Conservation (phyloP, 2,329 filamentous ascomycete genomes). For the Clarireedia monteithiana region DNA sequence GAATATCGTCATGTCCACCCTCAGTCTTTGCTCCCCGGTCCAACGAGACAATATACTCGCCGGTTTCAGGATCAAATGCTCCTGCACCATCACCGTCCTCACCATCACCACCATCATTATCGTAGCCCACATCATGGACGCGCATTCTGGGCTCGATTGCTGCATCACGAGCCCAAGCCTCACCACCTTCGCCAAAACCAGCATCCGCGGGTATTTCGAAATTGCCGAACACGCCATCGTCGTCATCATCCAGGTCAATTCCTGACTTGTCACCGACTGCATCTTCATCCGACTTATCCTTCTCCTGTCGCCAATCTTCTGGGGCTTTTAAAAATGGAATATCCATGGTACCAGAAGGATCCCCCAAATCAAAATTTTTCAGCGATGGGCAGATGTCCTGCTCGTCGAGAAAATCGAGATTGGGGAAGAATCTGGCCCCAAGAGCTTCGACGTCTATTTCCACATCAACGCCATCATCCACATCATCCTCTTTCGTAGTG, state of each 20-base stretch:
- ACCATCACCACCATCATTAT: slow-evolving; percentile 44
- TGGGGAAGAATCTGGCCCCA: slow-evolving; percentile 76
- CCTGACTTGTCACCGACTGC: slow-evolving; percentile 63
- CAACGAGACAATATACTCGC: slow-evolving; percentile 75
- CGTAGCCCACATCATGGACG: slow-evolving; percentile 58
- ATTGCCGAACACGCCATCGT: slow-evolving; percentile 58
- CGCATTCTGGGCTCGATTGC: slow-evolving; percentile 81
- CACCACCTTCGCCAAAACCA: slow-evolving; percentile 90
- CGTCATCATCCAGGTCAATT: slow-evolving; percentile 79
- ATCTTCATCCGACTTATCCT: slow-evolving; percentile 46
- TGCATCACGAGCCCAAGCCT: slow-evolving; percentile 89
- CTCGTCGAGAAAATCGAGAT: slow-evolving; percentile 66
- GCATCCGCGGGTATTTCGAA: slow-evolving; percentile 63
- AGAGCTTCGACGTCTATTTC: slow-evolving; percentile 75
- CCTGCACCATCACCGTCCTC: slow-evolving; percentile 44
- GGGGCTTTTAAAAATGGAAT: slow-evolving; percentile 86
- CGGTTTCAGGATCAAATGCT: slow-evolving; percentile 57
- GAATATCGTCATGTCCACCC: slow-evolving; percentile 76
- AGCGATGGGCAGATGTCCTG: slow-evolving; percentile 93
- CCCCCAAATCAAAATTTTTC: slow-evolving; percentile 86
- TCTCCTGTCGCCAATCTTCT: slow-evolving; percentile 73
- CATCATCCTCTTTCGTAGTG: slow-evolving; percentile 34
- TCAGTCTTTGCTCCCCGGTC: slow-evolving; percentile 58
- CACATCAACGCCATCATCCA: slow-evolving; percentile 47
- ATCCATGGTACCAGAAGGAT: slow-evolving; percentile 76